Evolutionary conservation across 2,329 filamentous ascomycete species (phyloP), one percentile per base, ranked within the genome.

Genomic region (Pseudopyricularia javanii): DNA sequence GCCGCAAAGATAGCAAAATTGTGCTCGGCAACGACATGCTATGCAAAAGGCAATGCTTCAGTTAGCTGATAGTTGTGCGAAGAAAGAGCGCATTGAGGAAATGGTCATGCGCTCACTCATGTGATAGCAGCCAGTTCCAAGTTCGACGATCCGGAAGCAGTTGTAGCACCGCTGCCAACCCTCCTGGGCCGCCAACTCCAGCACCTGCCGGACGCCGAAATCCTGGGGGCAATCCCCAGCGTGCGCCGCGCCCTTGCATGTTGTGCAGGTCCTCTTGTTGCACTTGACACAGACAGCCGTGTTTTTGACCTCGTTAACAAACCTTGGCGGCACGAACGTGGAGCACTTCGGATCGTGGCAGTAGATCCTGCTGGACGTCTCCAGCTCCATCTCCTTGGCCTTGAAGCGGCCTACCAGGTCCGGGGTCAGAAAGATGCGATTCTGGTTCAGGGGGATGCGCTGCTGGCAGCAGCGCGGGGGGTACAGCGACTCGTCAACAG

Each of bases 51-150:
- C 9, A 20, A 24, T 15, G 17, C 32, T 22, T 34, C 12, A 7
- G 12, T 14, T 15, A 24, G 12, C 17, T 4, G 15, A 30, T 7
- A 28, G 14, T 15, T 17, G 2, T 48, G 47, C 24, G 47, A 32
- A 30, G 45, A 7, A 28, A 15, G 6, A 3, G 28, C 37, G 20
- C 15, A 2, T 9, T 40, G 8, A 11, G 17, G 37, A 11, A 3
- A 14, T 48, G 8, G 15, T 30, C 6, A 32, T 32, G 14, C 4
- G 14, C 74, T 60, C 57, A 82, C 78, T 76, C 3, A 82, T 82
- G 51, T 82, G 79, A 50, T 75, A 67, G 55, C 79, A 82, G 1
- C 79, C 79, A 0, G 34, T n/a, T 0, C 59, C 30, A 0, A 79
- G 62, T 61, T 80, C 76, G 0, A 83, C 68, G 12, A 82, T 33